Base-by-base conservation (phyloP, 2,329 filamentous ascomycete species). In the Diplodia intermedia region DNA sequence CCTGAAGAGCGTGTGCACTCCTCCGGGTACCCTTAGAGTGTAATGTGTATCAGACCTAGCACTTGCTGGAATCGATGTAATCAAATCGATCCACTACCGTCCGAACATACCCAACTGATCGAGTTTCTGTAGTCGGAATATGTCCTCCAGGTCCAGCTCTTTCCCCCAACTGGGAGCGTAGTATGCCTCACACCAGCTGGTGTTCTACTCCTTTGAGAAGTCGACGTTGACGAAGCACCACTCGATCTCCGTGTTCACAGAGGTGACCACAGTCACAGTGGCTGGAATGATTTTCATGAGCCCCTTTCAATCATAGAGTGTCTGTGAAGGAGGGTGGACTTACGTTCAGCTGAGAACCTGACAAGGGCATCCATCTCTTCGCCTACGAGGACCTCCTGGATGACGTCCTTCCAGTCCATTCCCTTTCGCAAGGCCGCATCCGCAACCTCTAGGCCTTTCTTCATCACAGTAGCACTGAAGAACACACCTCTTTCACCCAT, bases 181-280 rank as follows among this genome's bases (percentile, higher is more conserved):
- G 49, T 9, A 12, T 23, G n/a, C 49, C 3, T 11, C 26, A 3
- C 49, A 52, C 20, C 4, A 15, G n/a, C 9, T 11, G 18, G 4
- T 53, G 11, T 8, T 15, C 20, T 29, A 29, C 6, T 43, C 7
- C 23, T 9, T 18, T 6, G 52, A 54, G 26, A 54, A 54, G 12
- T 54, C 26, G 23, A 54, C 52, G 12, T 54, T 18, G 52, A 54
- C 23, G 23, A 31, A 54, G 26, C 52, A 31, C 52, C 52, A 54
- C 23, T 9, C 18, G 40, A 43, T 43, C 5, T 7, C 14, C 18
- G 18, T 18, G 18, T 43, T 3, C 1, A 4, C 18, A 18, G 40
- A 26, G 26, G 26, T 26, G 26, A 8, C 40, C 18, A 33, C 31
- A 33, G 31, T 9, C 31, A 8, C 14, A 43, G 40, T 43, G 15